These are phyloP conservation scores for Hortiboletus flavorubellus DNA, from an alignment of 768 basidiomycete species.

Conservation along the genomic window DNA sequence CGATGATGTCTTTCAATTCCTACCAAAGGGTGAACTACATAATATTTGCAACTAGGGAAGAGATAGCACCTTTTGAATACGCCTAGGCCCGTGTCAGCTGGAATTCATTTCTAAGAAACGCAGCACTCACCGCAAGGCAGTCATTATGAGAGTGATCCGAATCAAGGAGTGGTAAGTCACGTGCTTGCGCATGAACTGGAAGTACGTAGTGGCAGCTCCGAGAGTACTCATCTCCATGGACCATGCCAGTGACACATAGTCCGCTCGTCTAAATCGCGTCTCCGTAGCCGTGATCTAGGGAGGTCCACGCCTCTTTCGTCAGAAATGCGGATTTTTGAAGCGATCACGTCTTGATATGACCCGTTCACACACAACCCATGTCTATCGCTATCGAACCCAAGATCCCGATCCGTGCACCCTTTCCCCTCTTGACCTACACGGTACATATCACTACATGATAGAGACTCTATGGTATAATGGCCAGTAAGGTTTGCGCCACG, in stretches of 20 bases:
- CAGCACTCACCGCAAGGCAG: constrained; percentile 36
- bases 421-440: not conserved
- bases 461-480: no score
- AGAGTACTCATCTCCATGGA: not conserved
- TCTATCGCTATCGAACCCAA: not conserved
- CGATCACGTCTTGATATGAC: not conserved
- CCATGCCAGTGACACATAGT: not conserved
- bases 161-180: constrained; percentile 9
- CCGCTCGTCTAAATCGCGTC: not conserved
- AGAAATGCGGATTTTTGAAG: not conserved
- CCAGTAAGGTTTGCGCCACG: not conserved
- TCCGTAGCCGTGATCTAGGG: not conserved
- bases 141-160: constrained; percentile 27
- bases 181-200: not conserved
- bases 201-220: no score
- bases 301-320: no score
- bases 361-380: not conserved
- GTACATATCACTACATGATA: no score
- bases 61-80: constrained; percentile 66
- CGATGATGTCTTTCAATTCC: constrained; percentile 65
- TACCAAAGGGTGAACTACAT: constrained; percentile 28
- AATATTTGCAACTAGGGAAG: not conserved
- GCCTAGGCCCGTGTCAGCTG: constrained; percentile 41
- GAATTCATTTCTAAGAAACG: constrained; percentile 1
- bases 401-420: not conserved